phyloP scores from a whole-genome alignment of 768 basidiomycete genomes.

The Candolleomyces eurysporus region DNA sequence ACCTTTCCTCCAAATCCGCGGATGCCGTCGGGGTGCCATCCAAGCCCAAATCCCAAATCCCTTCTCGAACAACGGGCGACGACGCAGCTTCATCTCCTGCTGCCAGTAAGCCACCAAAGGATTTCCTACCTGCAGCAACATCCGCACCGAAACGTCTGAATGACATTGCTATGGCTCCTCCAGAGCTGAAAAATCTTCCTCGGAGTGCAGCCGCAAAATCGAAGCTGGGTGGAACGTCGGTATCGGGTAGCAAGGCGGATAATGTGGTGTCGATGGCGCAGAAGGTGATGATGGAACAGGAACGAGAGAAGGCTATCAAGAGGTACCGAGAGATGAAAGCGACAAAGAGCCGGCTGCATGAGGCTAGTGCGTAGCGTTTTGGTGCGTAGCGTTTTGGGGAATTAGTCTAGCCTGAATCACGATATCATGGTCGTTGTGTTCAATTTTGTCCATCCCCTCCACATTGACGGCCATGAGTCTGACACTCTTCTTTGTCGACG shows the following conservation, averaged over 20 bases:
- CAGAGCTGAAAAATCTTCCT: conserved; percentile 55
- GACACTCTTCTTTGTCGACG: neutral
- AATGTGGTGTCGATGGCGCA: conserved; percentile 72
- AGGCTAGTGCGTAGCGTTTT: conserved; percentile 7
- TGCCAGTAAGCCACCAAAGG: conserved; percentile 31
- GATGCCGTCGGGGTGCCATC: conserved; percentile 11
- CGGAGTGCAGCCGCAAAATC: conserved; percentile 34
- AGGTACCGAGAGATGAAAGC: conserved; percentile 71
- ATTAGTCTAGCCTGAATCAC: neutral
- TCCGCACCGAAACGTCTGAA: conserved; percentile 65
- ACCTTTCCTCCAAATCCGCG: conserved; percentile 1
- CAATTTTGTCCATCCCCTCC: neutral
- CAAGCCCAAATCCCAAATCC: conserved; percentile 13
- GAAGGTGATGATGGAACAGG: conserved; percentile 72
- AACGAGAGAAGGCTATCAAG: conserved; percentile 66
- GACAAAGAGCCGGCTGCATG: conserved; percentile 25
- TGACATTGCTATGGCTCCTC: conserved; percentile 70
- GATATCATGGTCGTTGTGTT: neutral
- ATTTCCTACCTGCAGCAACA: conserved; percentile 49
- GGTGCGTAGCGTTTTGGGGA: conserved; percentile 13
- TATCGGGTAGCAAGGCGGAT: conserved; percentile 29
- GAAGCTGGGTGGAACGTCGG: conserved; percentile 9
- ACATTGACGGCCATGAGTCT: neutral
- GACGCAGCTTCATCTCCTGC: conserved; percentile 1
- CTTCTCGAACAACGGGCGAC: conserved; percentile 14